A percentile compares a stretch with the other conserved stretches of the same genome.
Conservation (phyloP, 371 early-diverging fungal genomes). For the Nematocida ironsii region DNA sequence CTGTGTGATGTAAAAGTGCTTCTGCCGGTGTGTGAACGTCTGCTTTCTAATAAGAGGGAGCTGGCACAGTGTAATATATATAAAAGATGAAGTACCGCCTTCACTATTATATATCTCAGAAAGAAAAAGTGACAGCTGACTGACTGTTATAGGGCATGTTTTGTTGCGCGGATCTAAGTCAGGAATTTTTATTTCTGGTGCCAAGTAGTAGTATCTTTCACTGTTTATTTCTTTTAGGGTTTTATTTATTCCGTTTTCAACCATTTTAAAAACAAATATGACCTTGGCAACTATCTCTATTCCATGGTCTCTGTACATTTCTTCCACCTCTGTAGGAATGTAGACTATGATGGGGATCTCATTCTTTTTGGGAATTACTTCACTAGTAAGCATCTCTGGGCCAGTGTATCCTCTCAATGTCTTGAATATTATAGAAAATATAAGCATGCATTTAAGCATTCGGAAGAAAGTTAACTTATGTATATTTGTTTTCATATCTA, state of each 20-base stretch:
- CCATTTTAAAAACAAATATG: conserved; percentile 4
- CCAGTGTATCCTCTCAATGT: too few relatives aligned
- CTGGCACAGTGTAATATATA: conserved; percentile 35
- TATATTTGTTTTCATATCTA: too few relatives aligned
- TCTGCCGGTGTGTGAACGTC: neutral
- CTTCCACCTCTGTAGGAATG: neutral
- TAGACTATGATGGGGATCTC: neutral
- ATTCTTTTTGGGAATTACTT: neutral
- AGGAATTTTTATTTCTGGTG: neutral
- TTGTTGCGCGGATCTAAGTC: neutral
- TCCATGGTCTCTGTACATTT: neutral
- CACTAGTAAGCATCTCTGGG: neutral
- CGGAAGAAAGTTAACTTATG: too few relatives aligned
- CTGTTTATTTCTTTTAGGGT: conserved; percentile 7
- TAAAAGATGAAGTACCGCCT: conserved; percentile 9
- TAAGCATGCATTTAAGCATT: too few relatives aligned
- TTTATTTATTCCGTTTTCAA: conserved; percentile 11
- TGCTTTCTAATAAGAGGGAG: neutral
- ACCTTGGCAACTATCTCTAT: conserved; percentile 9
- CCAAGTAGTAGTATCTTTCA: neutral
- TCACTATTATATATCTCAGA: neutral
- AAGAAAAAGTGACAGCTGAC: conserved; percentile 7
- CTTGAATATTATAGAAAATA: too few relatives aligned
- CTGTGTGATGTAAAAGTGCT: conserved; percentile 10
- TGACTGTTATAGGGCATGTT: neutral